Evolutionary conservation across 768 basidiomycete species (phyloP).

Genomic region (Podaxis carcinomalis): DNA sequence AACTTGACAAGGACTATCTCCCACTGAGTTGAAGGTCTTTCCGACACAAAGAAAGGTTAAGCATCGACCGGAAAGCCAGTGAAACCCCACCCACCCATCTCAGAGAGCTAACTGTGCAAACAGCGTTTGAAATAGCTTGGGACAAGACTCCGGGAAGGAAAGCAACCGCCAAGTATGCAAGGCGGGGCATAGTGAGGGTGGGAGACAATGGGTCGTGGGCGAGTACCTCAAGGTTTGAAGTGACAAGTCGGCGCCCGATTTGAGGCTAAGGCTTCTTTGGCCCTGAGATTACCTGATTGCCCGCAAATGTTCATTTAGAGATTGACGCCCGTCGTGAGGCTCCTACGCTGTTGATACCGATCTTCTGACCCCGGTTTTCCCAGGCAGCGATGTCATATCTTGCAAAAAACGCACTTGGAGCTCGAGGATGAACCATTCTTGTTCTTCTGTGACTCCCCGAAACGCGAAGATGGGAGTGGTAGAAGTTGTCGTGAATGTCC

Average conservation of each 20-base stretch:
- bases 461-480: neutral
- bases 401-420: neutral
- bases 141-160: constrained; percentile 1
- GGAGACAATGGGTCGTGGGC: neutral
- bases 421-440: neutral
- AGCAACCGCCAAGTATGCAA: neutral
- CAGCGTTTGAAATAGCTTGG: neutral
- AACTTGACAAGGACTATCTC: constrained; percentile 42
- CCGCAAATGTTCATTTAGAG: neutral
- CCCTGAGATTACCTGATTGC: constrained; percentile 9
- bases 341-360: neutral
- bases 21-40: constrained; percentile 35
- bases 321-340: neutral
- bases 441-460: neutral
- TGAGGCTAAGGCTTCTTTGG: neutral
- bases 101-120: neutral
- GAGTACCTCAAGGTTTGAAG: neutral
- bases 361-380: neutral
- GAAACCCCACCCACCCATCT: neutral
- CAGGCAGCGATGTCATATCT: neutral
- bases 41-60: neutral
- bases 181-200: neutral
- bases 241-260: neutral
- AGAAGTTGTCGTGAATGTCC: neutral
- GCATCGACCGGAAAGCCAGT: neutral